Evolutionary conservation across 2,329 filamentous ascomycete species (phyloP), one percentile per base, ranked within the genome.

Genomic region (Epichloe gansuensis): DNA sequence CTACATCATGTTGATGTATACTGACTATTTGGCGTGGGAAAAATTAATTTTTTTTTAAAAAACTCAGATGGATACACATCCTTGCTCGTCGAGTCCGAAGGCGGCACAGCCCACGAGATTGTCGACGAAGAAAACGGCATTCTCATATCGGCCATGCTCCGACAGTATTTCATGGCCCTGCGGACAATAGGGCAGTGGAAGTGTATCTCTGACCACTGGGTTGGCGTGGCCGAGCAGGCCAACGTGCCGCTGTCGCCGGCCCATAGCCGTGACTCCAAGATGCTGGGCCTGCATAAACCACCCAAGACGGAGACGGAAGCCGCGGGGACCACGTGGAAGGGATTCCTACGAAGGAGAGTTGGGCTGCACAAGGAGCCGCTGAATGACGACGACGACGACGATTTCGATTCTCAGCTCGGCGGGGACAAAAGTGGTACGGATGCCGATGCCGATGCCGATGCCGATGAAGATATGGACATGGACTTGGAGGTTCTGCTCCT

Each of bases 81-180:
- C 46, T 75, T 95, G 1, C 76, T 91, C n/a, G 80, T 88, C 35
- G 70, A 85, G 58, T 80, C 83, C 3, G 85, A 88, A 65, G 90
- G 90, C 28, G 89, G 89, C 15, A 70, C 77, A 3, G 86, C 84
- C 1, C 82, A 89, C 59, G 87, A 91, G 63, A 71, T 95, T 15
- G 83, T 95, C 5, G 83, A 82, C 34, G 89, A 95, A 62, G 90
- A 96, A 64, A 91, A 87, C 59, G 91, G 90, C 3, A 83, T 94
- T 15, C 75, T 95, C 52, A 88, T 95, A 60, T 90, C 86, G 48
- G 88, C 86, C 63, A 83, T 96, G 65, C 75, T 96, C 21, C 81
- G 90, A 12, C 90, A 95, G 65, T 95, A 95, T 68, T 95, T 95
- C 68, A 85, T 95, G 77, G 86, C 83, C 6, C 75, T 95, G 44